Evolutionary conservation across 495 filamentous ascomycete species (phyloP), one percentile per base, ranked within the genome.

Genomic region (Paragyromitra xinjiangensis): DNA sequence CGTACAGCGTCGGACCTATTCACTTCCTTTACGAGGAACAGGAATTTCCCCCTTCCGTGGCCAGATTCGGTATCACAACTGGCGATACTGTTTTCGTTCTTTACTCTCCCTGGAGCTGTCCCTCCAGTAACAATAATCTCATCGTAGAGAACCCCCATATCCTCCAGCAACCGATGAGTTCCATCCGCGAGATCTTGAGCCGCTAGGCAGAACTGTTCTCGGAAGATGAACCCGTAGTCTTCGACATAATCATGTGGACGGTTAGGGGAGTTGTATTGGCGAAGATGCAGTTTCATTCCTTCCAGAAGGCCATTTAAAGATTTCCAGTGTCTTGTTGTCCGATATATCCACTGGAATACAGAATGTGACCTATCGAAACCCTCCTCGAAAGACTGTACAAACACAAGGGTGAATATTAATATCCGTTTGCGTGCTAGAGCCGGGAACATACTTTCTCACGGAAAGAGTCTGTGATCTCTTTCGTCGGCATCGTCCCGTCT

Each of bases 311-410:
- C 87, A 62, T 86, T 86, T 22, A 97, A 85, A 26, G 87, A 86
- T 6, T 83, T 81, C 94, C 94, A 97, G 82, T 93, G 89, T 26
- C 90, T 88, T 45, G 91, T 91, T 12, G 92, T 92, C 69, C 92
- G 88, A 81, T 92, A 96, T 59, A 94, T 88, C 94, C 94, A 97
- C 39, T 94, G 89, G 82, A 95, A 97, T 11, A 93, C 89, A 2
- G 92, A 90, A 81, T 97, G 93, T 14, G 88, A 88, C 51, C 90
- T 89, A 44, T 89, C 89, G 78, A 97, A 93, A 39, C 89, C 87
- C 64, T 97, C 93, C 66, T 92, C 88, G 73, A 92, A 91, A 2
- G 89, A 90, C 88, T 90, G 79, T 34, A 34, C 64, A 61, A 89
- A 79, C 42, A 62, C 22, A 9, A 45, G 14, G 22, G 45, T 44